Evolutionary conservation across 2,329 filamentous ascomycete genomes (phyloP), one percentile per base, ranked within the genome.

Genomic region (Fusarium goolgardi): DNA sequence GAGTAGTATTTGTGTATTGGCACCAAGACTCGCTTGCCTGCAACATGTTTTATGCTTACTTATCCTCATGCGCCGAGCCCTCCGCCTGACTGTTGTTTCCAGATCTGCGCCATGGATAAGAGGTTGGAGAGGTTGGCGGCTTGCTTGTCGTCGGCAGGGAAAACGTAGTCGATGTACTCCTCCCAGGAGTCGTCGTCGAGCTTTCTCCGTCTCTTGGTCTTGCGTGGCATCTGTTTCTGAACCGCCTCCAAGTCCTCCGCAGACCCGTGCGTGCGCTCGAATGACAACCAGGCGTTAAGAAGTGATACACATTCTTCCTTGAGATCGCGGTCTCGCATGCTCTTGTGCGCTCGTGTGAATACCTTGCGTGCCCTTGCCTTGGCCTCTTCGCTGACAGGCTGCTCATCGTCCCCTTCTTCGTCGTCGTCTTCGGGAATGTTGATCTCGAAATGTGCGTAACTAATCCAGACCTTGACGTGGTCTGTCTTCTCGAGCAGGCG

Each of bases 381-480:
- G 69, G 95, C 94, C 61, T 90, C 90, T 23, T 96, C 93, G 79
- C 91, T 93, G 75, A 97, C 86, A 3, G 80, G 90, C 81, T 74
- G 88, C 82, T 91, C 89, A 62, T 90, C 88, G 21, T 86, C 88
- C 5, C 84, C 84, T 12, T 82, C 81, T 6, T 80, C 81, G 13
- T 84, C 89, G 40, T 88, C 87, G 53, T 88, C 86, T 59, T 97
- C 94, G 44, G 94, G 93, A 0, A 97, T 90, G 77, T 96, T 95
- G 82, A 98, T 93, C 80, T 99, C 96, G 76, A 99, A 98, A 78
- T 96, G 92, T n/a, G 96, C 96, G 81, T 95, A 99, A 78, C 92
- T 95, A 79, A 96, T 97, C 96, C 96, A 99, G 63, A 99, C 96
- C 84, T 98, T 99, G 84, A 97, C 94, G 76, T 99, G 96, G 75